A percentile compares a stretch with the other conserved stretches of the same genome.
phyloP scores from a whole-genome alignment of 2,329 filamentous ascomycete genomes.

The Botrytis paeoniae region DNA sequence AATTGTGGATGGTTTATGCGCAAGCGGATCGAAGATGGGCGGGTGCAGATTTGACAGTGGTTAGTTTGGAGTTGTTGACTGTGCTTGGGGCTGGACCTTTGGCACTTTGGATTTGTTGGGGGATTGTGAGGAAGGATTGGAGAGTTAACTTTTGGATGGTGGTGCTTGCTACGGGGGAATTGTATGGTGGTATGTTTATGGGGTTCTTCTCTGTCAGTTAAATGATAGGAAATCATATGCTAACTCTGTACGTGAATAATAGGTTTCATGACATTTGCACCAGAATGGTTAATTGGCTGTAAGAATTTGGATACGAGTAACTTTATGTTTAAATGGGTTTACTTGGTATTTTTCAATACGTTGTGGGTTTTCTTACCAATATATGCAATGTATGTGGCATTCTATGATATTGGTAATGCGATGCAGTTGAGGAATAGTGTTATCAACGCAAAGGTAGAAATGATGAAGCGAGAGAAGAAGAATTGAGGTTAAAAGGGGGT shows the following conservation, averaged over 20 bases:
- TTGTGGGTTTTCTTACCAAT: slow-evolving; percentile 64
- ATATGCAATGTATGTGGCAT: slow-evolving; percentile 56
- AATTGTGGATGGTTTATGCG: slow-evolving; percentile 68
- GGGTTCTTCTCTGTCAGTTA: background rate
- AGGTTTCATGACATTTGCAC: slow-evolving; percentile 70
- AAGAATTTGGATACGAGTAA: slow-evolving; percentile 62
- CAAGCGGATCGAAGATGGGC: slow-evolving; percentile 63
- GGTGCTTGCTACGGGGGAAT: slow-evolving; percentile 61
- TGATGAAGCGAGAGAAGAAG: slow-evolving; percentile 28
- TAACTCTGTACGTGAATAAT: slow-evolving; percentile 5
- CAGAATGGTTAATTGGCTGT: slow-evolving; percentile 64
- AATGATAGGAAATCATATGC: background rate
- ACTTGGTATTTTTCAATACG: slow-evolving; percentile 66
- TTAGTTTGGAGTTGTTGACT: slow-evolving; percentile 64
- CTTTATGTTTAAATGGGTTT: slow-evolving; percentile 61
- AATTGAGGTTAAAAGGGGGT: background rate
- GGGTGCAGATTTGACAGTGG: slow-evolving; percentile 58
- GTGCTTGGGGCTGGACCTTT: slow-evolving; percentile 61
- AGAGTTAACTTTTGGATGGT: slow-evolving; percentile 61
- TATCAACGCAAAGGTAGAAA: slow-evolving; percentile 23
- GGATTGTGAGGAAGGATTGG: slow-evolving; percentile 54
- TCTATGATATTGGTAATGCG: slow-evolving; percentile 53
- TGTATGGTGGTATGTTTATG: slow-evolving; percentile 56
- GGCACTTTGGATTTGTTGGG: slow-evolving; percentile 58
- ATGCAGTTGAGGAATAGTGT: slow-evolving; percentile 43